Percentiles rank a stretch among this genome's conserved stretches.
Evolutionary conservation across 192 early-diverging fungal genomes (phyloP).

Genomic region (Diversispora eburnea): DNA sequence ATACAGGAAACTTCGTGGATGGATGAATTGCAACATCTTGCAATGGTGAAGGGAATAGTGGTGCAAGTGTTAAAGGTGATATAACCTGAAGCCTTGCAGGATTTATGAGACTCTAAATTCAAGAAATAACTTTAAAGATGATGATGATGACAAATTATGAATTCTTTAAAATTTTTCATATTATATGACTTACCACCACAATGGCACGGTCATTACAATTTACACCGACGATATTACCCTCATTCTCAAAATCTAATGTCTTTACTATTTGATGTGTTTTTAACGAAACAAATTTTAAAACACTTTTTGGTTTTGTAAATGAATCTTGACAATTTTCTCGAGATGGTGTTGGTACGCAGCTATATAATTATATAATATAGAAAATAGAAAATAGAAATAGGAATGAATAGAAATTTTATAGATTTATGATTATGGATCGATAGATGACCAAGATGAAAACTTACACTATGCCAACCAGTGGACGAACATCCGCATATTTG

Average conservation of each 20-base stretch:
- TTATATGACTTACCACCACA: constrained; percentile 34
- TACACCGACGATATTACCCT: constrained; percentile 43
- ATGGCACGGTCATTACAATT: constrained; percentile 57
- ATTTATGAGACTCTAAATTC: constrained; percentile 24
- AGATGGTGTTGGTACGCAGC: background rate
- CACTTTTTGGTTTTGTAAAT: constrained; percentile 24
- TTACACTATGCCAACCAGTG: constrained; percentile 51
- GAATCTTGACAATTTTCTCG: constrained; percentile 17
- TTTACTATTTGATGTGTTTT: constrained; percentile 47
- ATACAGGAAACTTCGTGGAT: constrained; percentile 39
- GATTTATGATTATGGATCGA: background rate
- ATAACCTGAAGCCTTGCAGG: constrained; percentile 47
- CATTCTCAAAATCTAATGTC: constrained; percentile 43
- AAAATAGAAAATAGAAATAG: background rate
- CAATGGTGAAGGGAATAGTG: constrained; percentile 36
- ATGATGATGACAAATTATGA: background rate
- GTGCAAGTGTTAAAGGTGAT: constrained; percentile 46
- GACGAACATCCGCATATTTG: constrained; percentile 40
- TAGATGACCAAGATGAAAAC: constrained; percentile 1
- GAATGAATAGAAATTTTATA: background rate
- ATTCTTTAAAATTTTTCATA: background rate
- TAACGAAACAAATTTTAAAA: constrained; percentile 58
- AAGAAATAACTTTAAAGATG: background rate
- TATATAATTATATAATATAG: background rate
- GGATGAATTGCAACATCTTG: constrained; percentile 49